Base-by-base conservation (phyloP, 148 eudicot species). In the Silene latifolia region DNA sequence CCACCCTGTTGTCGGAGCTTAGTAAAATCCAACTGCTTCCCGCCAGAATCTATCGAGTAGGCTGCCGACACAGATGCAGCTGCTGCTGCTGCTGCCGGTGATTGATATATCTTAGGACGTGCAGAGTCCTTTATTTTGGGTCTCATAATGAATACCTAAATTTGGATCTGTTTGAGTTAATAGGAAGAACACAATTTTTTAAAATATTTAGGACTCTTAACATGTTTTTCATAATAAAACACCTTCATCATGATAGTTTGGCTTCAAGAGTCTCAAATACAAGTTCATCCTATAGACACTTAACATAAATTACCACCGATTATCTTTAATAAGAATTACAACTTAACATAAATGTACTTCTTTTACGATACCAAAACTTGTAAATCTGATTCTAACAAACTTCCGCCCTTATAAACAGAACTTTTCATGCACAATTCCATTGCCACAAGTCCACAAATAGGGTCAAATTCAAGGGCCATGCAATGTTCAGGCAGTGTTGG, bases 41-140 rank as follows among this genome's bases (percentile, higher is more conserved):
- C 92, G 53, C 13, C 4, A 73, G 92, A 76, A 68, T 87, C 87
- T 74, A 80, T 76, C 39, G 87, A 84, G 75, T 90, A 96, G 35
- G 99, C 98, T 79, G 98, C 97, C 74, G 97, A 85, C 60, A 96
- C 99, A 75, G 99, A 92, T 69, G 99, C 99, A 25, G 98, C 98
- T 8, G 98, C 97, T 2, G 99, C 98, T 5, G 98, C 98, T 25
- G 99, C 97, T 48, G 99, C 99, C 53, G 97, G 88, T 63, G 99
- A 96, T 77, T 83, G 90, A 66, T 88, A 86, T 69, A 96, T 89
- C 84, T 89, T 96, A 72, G 94, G 98, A 69, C 61, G 88, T 57
- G 78, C 76, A 59, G 86, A 80, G 64, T 90, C 83, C 76, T 81
- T 92, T 60, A 89, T 81, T 85, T 88, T 96, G 72, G 90, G 93